These are phyloP conservation scores for Phytopythium sindhum DNA, from an alignment of 352 stramenopile genomes.

Conservation along the genomic window DNA sequence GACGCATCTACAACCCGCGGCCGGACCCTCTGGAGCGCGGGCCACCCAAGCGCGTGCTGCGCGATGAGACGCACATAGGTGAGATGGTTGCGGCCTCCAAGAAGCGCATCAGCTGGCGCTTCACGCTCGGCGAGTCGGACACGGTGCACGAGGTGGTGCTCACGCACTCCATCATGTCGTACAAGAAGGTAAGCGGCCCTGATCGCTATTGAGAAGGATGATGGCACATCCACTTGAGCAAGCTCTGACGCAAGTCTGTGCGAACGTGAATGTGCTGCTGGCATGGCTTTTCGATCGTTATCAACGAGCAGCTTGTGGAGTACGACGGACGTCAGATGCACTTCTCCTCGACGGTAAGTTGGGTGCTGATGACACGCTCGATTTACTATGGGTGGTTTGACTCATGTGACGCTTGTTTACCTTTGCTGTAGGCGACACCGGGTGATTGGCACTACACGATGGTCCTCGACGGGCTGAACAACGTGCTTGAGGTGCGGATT, in stretches of 20 bases:
- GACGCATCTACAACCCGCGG: conserved; percentile 68
- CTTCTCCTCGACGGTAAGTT: conserved; percentile 71
- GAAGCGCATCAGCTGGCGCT: conserved; percentile 82
- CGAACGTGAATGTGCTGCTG: not conserved
- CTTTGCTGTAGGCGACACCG: conserved; percentile 38
- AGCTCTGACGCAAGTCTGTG: not conserved
- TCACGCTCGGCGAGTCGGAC: conserved; percentile 74
- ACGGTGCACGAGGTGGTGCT: conserved; percentile 72
- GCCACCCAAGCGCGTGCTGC: conserved; percentile 63
- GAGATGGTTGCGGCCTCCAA: conserved; percentile 79
- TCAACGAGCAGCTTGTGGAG: conserved; percentile 44
- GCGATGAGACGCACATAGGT: conserved; percentile 76
- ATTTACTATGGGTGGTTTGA: not conserved
- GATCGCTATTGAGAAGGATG: not conserved
- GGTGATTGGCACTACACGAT: conserved; percentile 80
- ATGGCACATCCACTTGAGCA: too few species aligned
- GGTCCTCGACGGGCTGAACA: conserved; percentile 71
- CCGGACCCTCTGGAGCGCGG: conserved; percentile 66
- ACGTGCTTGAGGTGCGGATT: conserved; percentile 81
- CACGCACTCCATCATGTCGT: conserved; percentile 80
- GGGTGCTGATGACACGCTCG: not conserved
- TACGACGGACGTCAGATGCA: conserved; percentile 82
- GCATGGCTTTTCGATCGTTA: not conserved
- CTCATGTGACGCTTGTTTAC: not conserved
- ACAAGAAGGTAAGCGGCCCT: conserved; percentile 61